Base-by-base conservation (phyloP, 2,329 filamentous ascomycete species). In the Alternaria gansuensis region DNA sequence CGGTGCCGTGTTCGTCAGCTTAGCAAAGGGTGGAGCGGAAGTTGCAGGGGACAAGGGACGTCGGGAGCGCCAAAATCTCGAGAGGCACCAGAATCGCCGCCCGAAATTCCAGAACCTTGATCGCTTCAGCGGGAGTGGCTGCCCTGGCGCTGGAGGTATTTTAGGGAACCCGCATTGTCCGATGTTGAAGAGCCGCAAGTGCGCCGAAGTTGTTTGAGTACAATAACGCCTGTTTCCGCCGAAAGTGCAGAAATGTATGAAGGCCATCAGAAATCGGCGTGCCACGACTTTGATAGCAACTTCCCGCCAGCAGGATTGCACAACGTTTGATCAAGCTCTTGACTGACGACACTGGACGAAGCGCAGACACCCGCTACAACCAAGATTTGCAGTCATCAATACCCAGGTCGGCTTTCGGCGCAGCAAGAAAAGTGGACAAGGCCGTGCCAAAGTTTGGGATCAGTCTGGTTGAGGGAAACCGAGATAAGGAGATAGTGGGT, bases 401-500 rank as follows among this genome's bases (percentile, higher is more conserved):
- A 62, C 63, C 64, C 56, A 63, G 60, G 55, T 31, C 37, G 64
- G 63, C 43, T 65, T 59, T 51, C 58, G 54, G 59, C 61, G 69
- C 66, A 60, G 54, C 56, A 64, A 36, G 62, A 74, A 73, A 73
- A 74, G 70, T 74, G 72, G 72, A 67, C 64, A 51, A 24, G 57
- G 55, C 59, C 54, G 60, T 64, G 64, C 60, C 65, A 66, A 61
- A 63, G 53, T 62, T 63, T 67, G 63, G 67, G 54, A 63, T 59
- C 49, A 58, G 44, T 60, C 65, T 71, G 61, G 57, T 71, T 71
- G 54, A 69, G 69, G 68, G 45, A 72, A 69, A 63, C 65, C 68
- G 65, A 72, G 72, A 75, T 74, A 75, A 74, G 65, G 48, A 67
- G 58, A 65, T 40, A 66, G 72, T 75, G 73, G 72, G 68, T 74